Evolutionary conservation across 768 basidiomycete species (phyloP), one percentile per base, ranked within the genome.

Genomic region (Steccherinum ochraceum): DNA sequence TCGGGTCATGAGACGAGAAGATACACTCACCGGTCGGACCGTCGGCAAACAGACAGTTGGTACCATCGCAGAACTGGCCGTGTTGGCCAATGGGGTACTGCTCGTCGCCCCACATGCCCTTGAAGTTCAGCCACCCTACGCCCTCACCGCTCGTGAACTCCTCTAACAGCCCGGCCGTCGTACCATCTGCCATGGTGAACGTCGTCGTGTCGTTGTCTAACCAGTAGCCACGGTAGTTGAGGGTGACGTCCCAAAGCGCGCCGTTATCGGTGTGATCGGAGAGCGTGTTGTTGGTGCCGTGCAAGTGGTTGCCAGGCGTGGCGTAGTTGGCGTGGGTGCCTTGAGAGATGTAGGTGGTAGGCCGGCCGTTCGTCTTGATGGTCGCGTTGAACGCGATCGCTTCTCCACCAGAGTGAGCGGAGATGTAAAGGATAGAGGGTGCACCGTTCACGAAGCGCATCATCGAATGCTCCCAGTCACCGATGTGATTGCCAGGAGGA

Each of bases 381-480:
- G 62, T 45, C 5, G 57, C 61, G 23, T 26, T 46, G 54, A 57
- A 67, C 3, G 49, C 58, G 56, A 58, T 67, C 3, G 66, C 62
- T 3, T 54, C 51, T 21, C 67, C 67, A 27, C 61, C 58, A 23
- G 48, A 26, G 57, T 68, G 67, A 13, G 59, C 63, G 23, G 66
- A 67, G 27, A 67, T 60, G 56, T 64, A 66, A 24, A 67, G 49
- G 24, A 46, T 41, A 21, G 46, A 45, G 10, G 67, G 67, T 4
- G 52, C 46, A 46, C 64, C 64, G 61, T 66, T 56, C 45, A 57
- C 43, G 54, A 68, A 68, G 40, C 67, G 64, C 18, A 68, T 60
- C 65, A 66, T 67, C 39, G 56, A 59, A 55, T 68, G 66, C 54
- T 68, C 66, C 66, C 64, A 67, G 53, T 68, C 67, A 2, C 67